Percentiles rank a stretch among this genome's conserved stretches.
These are phyloP conservation scores for Acanthamoeba polyphaga DNA, from an alignment of 208 protist genomes.

Conservation along the genomic window DNA sequence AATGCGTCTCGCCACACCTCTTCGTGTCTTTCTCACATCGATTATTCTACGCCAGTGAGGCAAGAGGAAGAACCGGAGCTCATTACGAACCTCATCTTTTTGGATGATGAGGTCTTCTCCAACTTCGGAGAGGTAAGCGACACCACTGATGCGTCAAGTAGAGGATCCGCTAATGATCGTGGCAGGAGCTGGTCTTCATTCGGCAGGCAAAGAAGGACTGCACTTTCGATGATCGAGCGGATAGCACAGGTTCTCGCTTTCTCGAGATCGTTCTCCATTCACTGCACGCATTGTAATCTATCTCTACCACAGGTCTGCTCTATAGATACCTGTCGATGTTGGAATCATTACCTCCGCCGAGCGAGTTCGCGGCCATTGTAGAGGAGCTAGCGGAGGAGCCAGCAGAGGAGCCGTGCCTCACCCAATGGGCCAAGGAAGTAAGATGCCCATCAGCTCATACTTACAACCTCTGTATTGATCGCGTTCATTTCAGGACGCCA, in stretches of 20 bases:
- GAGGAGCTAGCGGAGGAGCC: background rate
- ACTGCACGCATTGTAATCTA: background rate
- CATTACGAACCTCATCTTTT: conserved; percentile 10
- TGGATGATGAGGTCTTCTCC: conserved; percentile 21
- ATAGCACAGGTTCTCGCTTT: background rate
- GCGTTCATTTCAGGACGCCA: background rate
- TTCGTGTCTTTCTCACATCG: background rate
- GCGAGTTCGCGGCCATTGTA: background rate
- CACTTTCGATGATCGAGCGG: conserved; percentile 6
- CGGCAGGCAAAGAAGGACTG: conserved; percentile 35
- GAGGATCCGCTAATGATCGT: background rate
- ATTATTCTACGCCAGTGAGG: background rate
- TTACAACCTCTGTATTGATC: background rate
- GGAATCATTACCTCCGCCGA: background rate
- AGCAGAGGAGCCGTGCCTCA: background rate
- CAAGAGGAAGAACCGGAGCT: background rate
- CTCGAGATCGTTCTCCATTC: background rate
- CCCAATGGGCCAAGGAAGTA: background rate
- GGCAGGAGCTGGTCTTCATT: conserved; percentile 41
- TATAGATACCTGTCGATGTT: conserved; percentile 34
- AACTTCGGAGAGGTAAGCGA: background rate
- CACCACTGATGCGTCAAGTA: background rate
- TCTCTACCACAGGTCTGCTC: background rate
- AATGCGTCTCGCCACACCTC: background rate
- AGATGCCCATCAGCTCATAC: background rate